phyloP scores from a whole-genome alignment of 371 early-diverging fungal genomes.

The Parasitella parasitica region DNA sequence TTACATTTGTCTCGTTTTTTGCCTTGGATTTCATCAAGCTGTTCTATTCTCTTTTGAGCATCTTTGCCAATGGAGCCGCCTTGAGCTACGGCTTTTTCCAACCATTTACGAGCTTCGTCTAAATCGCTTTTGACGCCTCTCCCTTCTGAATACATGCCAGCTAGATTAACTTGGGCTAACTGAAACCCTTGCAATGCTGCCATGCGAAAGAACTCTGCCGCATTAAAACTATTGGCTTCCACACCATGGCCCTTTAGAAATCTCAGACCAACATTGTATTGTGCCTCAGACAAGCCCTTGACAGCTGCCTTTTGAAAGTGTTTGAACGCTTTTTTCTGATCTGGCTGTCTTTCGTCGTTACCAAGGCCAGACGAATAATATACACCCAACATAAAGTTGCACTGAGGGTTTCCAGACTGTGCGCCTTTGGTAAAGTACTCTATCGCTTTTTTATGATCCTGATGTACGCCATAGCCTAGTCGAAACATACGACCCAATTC shows the following conservation, averaged over 20 bases:
- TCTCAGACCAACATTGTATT: slow-evolving; percentile 46
- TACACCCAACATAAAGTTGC: slow-evolving; percentile 51
- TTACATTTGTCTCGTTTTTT: slow-evolving; percentile 28
- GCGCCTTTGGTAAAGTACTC: slow-evolving; percentile 45
- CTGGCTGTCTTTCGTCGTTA: slow-evolving; percentile 23
- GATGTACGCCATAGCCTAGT: slow-evolving; percentile 45
- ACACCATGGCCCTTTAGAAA: slow-evolving; percentile 47
- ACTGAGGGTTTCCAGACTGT: slow-evolving; percentile 35
- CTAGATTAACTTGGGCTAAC: slow-evolving; percentile 46
- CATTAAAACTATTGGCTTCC: slow-evolving; percentile 38
- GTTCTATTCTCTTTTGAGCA: slow-evolving; percentile 34
- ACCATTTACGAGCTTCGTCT: slow-evolving; percentile 31
- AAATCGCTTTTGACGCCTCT: slow-evolving; percentile 41
- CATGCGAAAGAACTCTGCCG: slow-evolving; percentile 50
- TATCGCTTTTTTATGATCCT: slow-evolving; percentile 44
- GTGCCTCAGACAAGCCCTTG: slow-evolving; percentile 50
- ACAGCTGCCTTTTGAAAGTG: slow-evolving; percentile 50
- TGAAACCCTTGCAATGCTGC: slow-evolving; percentile 47
- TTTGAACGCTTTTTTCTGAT: slow-evolving; percentile 47
- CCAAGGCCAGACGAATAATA: slow-evolving; percentile 36
- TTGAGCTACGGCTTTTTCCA: slow-evolving; percentile 27
- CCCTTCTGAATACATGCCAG: slow-evolving; percentile 47
- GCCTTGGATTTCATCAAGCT: slow-evolving; percentile 23
- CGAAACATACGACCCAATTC: slow-evolving; percentile 53
- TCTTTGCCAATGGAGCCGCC: slow-evolving; percentile 50